These are phyloP conservation scores for Chenopodium quinoa DNA, from an alignment of 148 eudicot species.

Conservation along the genomic window DNA sequence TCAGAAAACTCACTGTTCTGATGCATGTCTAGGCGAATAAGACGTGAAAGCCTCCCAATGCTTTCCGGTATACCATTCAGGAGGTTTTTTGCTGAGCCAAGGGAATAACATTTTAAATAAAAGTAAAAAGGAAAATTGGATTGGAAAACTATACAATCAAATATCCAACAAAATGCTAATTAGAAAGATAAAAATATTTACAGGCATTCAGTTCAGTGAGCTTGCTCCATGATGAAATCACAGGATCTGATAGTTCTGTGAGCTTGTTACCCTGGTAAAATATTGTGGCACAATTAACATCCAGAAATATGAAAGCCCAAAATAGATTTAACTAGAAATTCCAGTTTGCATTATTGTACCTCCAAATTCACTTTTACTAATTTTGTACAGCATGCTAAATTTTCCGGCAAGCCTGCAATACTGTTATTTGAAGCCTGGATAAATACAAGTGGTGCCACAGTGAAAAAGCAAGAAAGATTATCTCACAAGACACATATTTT, in stretches of 20 bases:
- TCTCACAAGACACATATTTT: background rate
- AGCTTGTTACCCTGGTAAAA: constrained; percentile 83
- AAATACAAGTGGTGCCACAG: background rate
- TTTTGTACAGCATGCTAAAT: constrained; percentile 61
- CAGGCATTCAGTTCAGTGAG: constrained; percentile 90
- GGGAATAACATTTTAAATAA: background rate
- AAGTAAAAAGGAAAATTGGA: constrained; percentile 1
- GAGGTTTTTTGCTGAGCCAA: constrained; percentile 66
- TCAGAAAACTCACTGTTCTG: constrained; percentile 73
- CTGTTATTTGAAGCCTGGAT: constrained; percentile 77
- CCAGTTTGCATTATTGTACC: constrained; percentile 43
- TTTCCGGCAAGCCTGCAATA: constrained; percentile 82
- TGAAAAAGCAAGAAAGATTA: background rate
- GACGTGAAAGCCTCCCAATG: constrained; percentile 77
- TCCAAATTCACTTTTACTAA: constrained; percentile 73
- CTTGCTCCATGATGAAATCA: constrained; percentile 74
- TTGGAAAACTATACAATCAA: background rate
- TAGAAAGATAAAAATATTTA: constrained; percentile 16
- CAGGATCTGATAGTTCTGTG: constrained; percentile 46
- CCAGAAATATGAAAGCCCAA: background rate
- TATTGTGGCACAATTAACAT: background rate
- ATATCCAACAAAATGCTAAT: background rate
- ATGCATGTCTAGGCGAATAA: constrained; percentile 84
- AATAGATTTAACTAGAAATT: background rate
- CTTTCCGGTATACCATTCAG: constrained; percentile 68